These are phyloP conservation scores for Cajanus cajan DNA, from an alignment of 306 rosid species.

Conservation along the genomic window DNA sequence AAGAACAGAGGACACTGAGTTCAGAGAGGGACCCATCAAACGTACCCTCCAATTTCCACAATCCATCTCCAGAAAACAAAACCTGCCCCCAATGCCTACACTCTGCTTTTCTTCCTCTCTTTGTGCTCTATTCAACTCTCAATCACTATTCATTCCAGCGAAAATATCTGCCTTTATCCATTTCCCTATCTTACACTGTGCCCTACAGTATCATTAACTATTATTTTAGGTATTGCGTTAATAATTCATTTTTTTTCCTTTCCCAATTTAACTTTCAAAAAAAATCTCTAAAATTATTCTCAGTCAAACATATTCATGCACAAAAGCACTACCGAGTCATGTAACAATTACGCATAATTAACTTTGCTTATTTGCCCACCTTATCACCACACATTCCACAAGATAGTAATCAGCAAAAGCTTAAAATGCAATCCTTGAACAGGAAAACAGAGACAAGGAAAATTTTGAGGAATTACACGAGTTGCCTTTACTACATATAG, in stretches of 20 bases:
- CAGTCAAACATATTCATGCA: not conserved
- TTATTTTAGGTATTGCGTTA: too few species aligned
- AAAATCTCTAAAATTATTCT: not conserved
- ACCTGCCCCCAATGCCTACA: not conserved
- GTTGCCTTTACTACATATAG: conserved; percentile 8
- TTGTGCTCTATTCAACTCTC: not conserved
- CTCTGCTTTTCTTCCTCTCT: not conserved
- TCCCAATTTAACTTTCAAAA: not conserved
- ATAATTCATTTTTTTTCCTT: not conserved
- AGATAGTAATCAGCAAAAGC: not conserved
- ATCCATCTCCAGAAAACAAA: not conserved
- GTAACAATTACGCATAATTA: not conserved
- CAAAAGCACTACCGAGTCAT: not conserved
- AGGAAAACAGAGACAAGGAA: too few species aligned
- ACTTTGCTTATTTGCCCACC: not conserved
- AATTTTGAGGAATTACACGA: not conserved
- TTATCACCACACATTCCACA: not conserved
- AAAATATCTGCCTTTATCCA: not conserved
- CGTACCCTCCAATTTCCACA: not conserved
- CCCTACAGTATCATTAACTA: not conserved
- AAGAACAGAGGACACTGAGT: conserved; percentile 8
- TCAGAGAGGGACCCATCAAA: conserved; percentile 8
- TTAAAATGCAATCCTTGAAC: not conserved
- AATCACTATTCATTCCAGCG: not conserved
- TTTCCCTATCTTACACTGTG: not conserved